Evolutionary conservation across 257 asterid genomes (phyloP).

Genomic region (Fraxinus quadrangulata): DNA sequence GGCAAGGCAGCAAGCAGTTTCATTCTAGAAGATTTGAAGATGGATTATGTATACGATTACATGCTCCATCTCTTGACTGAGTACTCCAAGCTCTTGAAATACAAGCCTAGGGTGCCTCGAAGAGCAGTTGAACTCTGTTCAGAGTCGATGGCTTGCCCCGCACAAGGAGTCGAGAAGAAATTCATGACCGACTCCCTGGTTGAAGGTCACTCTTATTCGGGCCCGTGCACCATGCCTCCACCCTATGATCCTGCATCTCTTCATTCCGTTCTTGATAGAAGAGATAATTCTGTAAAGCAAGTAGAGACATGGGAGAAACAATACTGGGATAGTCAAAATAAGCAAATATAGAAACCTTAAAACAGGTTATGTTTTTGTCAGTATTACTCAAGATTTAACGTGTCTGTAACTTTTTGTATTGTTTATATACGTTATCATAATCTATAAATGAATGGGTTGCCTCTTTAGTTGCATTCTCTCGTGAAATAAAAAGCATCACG

Average conservation of each 20-base stretch:
- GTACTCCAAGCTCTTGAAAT: constrained; percentile 46
- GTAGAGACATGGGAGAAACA: constrained; percentile 68
- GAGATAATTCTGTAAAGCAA: constrained; percentile 45
- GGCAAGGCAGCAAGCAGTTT: constrained; percentile 25
- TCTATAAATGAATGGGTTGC: background rate
- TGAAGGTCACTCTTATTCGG: constrained; percentile 39
- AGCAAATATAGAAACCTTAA: constrained; percentile 26
- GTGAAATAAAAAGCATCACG: background rate
- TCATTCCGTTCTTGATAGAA: constrained; percentile 43
- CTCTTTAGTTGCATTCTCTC: background rate
- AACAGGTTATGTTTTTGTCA: background rate
- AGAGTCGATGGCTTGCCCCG: constrained; percentile 49
- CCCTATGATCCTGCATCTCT: constrained; percentile 63
- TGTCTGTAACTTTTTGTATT: background rate
- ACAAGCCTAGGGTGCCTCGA: constrained; percentile 44
- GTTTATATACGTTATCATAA: background rate
- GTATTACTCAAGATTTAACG: no score
- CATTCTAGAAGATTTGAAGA: constrained; percentile 46
- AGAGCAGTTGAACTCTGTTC: constrained; percentile 49
- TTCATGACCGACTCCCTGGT: constrained; percentile 59
- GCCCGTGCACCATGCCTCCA: constrained; percentile 73
- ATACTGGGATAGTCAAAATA: constrained; percentile 51
- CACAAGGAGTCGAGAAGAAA: constrained; percentile 37
- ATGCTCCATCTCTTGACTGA: constrained; percentile 56
- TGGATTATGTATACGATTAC: constrained; percentile 58